These are phyloP conservation scores for Apiospora malaysiana DNA, from an alignment of 2,329 filamentous ascomycete species.

Conservation along the genomic window DNA sequence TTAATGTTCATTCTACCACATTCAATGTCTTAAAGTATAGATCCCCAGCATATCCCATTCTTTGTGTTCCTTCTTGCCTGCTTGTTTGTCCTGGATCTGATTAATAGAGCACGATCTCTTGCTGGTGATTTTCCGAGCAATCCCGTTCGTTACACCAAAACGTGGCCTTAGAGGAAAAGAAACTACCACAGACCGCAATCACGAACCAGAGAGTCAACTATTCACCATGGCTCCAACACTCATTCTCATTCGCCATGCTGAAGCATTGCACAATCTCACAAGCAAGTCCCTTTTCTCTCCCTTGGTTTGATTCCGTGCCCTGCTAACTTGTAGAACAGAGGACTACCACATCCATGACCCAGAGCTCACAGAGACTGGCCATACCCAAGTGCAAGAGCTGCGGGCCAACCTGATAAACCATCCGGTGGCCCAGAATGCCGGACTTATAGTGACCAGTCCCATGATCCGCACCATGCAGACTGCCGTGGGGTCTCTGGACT, in stretches of 20 bases:
- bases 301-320: background rate
- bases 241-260: constrained; percentile 88
- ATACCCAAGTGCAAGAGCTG: constrained; percentile 53
- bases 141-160: background rate
- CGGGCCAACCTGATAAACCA: constrained; percentile 48
- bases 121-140: background rate
- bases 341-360: constrained; percentile 58
- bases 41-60: background rate
- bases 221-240: constrained; percentile 60
- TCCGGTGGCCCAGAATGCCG: constrained; percentile 48
- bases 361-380: constrained; percentile 54
- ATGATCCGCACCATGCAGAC: constrained; percentile 72
- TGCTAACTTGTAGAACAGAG: constrained; percentile 43
- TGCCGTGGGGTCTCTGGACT: constrained; percentile 61
- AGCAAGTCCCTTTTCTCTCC: constrained; percentile 48
- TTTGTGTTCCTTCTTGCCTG: background rate
- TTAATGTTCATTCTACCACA: background rate
- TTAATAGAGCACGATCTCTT: background rate
- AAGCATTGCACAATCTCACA: constrained; percentile 64
- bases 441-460: constrained; percentile 66
- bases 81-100: background rate
- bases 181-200: background rate
- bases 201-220: background rate
- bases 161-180: background rate
- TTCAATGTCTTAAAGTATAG: too few species aligned